phyloP scores from a whole-genome alignment of 2,329 filamentous ascomycete genomes.

The Stemphylium vesicarium region DNA sequence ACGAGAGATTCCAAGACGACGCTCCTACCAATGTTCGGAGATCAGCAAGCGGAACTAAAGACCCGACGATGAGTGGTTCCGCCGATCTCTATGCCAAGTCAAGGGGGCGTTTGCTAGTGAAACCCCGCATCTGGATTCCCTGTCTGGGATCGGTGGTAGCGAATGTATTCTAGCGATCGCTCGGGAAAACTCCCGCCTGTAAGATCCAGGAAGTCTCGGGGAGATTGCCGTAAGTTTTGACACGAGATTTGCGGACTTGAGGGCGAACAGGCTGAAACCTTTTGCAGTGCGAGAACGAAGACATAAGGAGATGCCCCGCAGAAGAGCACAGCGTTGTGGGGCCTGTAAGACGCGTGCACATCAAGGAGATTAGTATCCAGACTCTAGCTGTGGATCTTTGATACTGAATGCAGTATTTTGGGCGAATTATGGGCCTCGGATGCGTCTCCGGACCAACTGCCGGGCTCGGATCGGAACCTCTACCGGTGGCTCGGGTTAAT shows the following conservation, averaged over 20 bases:
- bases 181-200: not conserved
- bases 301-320: not conserved
- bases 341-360: not conserved
- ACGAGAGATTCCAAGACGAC: not conserved
- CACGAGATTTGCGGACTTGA: not conserved
- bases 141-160: not conserved
- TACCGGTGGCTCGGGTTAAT: slow-evolving; percentile 9
- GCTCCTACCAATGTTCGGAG: not conserved
- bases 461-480: slow-evolving; percentile 4
- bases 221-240: not conserved
- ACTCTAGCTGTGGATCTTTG: not conserved
- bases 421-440: slow-evolving; percentile 7
- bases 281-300: not conserved
- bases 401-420: slow-evolving; percentile 6
- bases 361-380: not conserved
- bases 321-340: not conserved
- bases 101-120: not conserved
- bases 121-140: not conserved
- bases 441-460: not conserved
- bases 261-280: not conserved
- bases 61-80: not conserved
- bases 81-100: slow-evolving; percentile 1
- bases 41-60: not conserved
- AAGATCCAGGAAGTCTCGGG: not conserved
- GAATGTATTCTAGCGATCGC: not conserved